Base-by-base conservation (phyloP, 352 stramenopile species). In the Phytopythium oedochilum region DNA sequence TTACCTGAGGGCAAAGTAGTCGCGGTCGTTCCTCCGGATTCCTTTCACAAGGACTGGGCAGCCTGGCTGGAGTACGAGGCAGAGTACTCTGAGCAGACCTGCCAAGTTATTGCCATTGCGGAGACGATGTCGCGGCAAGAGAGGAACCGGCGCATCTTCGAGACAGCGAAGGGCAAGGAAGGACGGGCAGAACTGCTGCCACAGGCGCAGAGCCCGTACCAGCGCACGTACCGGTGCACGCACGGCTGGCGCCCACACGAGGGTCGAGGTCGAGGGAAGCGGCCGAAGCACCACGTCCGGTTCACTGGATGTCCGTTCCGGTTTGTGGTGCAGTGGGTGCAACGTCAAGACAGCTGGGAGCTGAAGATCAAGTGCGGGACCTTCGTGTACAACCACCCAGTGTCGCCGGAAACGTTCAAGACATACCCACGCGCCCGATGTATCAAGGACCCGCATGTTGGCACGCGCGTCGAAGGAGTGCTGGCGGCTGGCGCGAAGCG, bases 201-300 rank as follows among this genome's bases (percentile, higher is more conserved):
- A 11, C 12, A 28, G 6, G 52, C 17, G 6, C 25, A 31, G 39
- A 28, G 34, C 18, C 52, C 52, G 2, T 58, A 58, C 22, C 52
- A 58, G 28, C 52, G 52, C n/a, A 43, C 31, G 10, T 50, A 35
- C 42, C 49, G 40, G 26, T 58, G 52, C 34, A 51, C 40, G 31
- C 52, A 51, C 31, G 52, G 39, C 15, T 58, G 52, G 26, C 29
- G 10, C 4, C 26, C 7, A 10, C 9, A 12, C 15, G 3, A 5
- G 17, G 20, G 18, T 25, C 31, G 26, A 15, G n/a, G 15, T 4
- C 39, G 5, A 5, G 39, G 6, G 3, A 49, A 58, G 39, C 17
- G 32, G 26, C 35, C 14, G 14, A 22, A 18, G 17, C 3, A 35
- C 2, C 23, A 50, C 23, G 29, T 32, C 9, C 29, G 29, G 5